Base-by-base conservation (phyloP, 306 rosid species). In the Pachyrhizus erosus region DNA sequence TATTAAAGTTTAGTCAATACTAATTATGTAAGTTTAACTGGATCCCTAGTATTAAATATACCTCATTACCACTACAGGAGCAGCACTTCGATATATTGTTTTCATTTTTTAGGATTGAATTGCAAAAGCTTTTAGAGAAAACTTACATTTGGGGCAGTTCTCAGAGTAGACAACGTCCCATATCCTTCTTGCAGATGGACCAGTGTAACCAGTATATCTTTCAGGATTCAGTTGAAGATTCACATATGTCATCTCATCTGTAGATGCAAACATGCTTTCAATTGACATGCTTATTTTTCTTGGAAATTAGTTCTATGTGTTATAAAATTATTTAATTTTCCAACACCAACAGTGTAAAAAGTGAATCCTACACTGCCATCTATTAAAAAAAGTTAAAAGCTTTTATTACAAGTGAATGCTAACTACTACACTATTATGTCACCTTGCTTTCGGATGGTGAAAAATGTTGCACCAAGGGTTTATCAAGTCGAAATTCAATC, bases 141-240 rank as follows among this genome's bases (percentile, higher is more conserved):
- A 68, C 94, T 89, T 78, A 96, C 99, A 89, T 91, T 93, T 96
- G 64, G 99, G 98, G 83, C 99, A 96, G 90, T 96, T 96, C 87
- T 96, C 99, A 57, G 94, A 84, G 84, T 96, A 96, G 75, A 92
- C 66, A 75, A 96, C 93, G 81, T 93, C 98, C 99, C 99, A 92
- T 80, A 96, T 93, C 86, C 99, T 92, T 84, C 94, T 88, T 64
- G 99, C 98, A 78, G 97, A 96, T 80, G 97, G 94, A 70, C 98
- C 99, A 68, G 87, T 83, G 83, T 88, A 96, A 81, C 99, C 99
- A 2, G 99, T 96, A 85, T 88, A 96, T 78, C 99, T 87, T 89
- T 93, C 98, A 68, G 98, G 99, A 89, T 93, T 96, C 54, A 93
- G 84, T 84, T 85, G 98, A 78, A 93, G 99, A 82, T 96, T 96